Percentiles rank a stretch among this genome's conserved stretches.
phyloP scores from a whole-genome alignment of 352 stramenopile species.

The Globisporangium alternatum region DNA sequence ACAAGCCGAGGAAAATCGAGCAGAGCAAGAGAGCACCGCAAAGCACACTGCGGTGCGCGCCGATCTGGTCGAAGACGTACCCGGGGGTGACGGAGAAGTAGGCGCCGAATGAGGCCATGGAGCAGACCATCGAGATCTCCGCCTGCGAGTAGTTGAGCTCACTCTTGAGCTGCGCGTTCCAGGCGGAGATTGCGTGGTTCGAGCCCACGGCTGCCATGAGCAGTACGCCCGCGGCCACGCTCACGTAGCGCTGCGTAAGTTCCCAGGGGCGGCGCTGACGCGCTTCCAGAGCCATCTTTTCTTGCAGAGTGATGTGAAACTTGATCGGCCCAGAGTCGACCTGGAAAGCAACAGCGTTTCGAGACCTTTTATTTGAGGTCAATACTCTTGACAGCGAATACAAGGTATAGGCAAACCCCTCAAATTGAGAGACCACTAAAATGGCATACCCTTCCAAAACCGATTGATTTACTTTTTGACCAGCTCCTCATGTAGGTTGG shows the following conservation, averaged over 20 bases:
- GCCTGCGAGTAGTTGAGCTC: constrained; percentile 63
- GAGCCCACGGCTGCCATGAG: constrained; percentile 65
- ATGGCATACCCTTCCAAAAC: too few species aligned
- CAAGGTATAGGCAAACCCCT: too few species aligned
- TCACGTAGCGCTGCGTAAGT: constrained; percentile 34
- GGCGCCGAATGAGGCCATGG: constrained; percentile 73
- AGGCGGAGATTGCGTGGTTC: constrained; percentile 75
- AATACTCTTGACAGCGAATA: too few species aligned
- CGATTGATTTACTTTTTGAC: too few species aligned
- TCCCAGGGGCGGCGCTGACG: constrained; percentile 6
- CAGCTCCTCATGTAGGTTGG: too few species aligned
- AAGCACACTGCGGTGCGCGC: constrained; percentile 53
- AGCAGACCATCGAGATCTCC: constrained; percentile 75
- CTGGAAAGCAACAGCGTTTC: too few species aligned
- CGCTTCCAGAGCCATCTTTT: too few species aligned
- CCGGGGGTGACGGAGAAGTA: constrained; percentile 73
- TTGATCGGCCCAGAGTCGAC: too few species aligned
- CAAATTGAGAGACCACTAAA: too few species aligned
- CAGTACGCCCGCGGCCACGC: constrained; percentile 47
- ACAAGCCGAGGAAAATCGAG: constrained; percentile 42
- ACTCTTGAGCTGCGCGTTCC: constrained; percentile 65
- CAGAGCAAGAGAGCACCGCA: constrained; percentile 37
- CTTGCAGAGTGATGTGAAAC: too few species aligned
- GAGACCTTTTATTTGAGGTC: too few species aligned
- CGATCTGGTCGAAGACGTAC: constrained; percentile 67